These are phyloP conservation scores for Nannizziopsis barbatae DNA, from an alignment of 2,329 filamentous ascomycete species.

Conservation along the genomic window DNA sequence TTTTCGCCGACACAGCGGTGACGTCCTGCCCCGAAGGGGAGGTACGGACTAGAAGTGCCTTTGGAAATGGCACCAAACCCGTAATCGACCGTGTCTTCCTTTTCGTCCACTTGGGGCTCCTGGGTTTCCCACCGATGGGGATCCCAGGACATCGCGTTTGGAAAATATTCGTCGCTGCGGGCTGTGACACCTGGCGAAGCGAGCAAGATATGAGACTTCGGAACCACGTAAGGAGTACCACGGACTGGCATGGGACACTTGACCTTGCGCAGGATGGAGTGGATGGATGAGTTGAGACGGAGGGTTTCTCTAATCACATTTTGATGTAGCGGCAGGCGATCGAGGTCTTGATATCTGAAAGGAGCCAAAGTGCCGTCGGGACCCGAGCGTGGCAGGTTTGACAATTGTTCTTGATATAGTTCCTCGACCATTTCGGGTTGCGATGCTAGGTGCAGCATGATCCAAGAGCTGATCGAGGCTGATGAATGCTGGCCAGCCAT, in stretches of 20 bases:
- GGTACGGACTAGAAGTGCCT: slow-evolving; percentile 51
- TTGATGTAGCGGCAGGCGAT: slow-evolving; percentile 49
- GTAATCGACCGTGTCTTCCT: slow-evolving; percentile 48
- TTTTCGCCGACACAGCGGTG: slow-evolving; percentile 68
- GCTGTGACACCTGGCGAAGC: slow-evolving; percentile 63
- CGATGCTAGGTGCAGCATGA: slow-evolving; percentile 60
- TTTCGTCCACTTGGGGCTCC: slow-evolving; percentile 33
- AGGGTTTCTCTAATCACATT: slow-evolving; percentile 63
- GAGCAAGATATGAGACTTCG: slow-evolving; percentile 65
- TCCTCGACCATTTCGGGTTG: slow-evolving; percentile 59
- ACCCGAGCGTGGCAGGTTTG: slow-evolving; percentile 38
- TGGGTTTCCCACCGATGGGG: slow-evolving; percentile 46
- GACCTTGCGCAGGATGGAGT: slow-evolving; percentile 62
- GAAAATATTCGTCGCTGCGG: slow-evolving; percentile 50
- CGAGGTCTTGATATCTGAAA: slow-evolving; percentile 49
- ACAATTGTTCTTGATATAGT: slow-evolving; percentile 55
- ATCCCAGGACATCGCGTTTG: slow-evolving; percentile 48
- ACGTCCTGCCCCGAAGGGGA: slow-evolving; percentile 62
- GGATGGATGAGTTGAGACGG: slow-evolving; percentile 59
- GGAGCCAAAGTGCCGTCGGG: slow-evolving; percentile 39
- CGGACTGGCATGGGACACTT: slow-evolving; percentile 52
- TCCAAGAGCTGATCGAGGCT: slow-evolving; percentile 66
- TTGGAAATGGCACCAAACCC: slow-evolving; percentile 52
- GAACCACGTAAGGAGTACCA: slow-evolving; percentile 55
- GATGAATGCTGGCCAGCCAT: slow-evolving; percentile 80